Evolutionary conservation across 768 basidiomycete genomes (phyloP), one percentile per base, ranked within the genome.

Genomic region (Lactarius akahatsu): DNA sequence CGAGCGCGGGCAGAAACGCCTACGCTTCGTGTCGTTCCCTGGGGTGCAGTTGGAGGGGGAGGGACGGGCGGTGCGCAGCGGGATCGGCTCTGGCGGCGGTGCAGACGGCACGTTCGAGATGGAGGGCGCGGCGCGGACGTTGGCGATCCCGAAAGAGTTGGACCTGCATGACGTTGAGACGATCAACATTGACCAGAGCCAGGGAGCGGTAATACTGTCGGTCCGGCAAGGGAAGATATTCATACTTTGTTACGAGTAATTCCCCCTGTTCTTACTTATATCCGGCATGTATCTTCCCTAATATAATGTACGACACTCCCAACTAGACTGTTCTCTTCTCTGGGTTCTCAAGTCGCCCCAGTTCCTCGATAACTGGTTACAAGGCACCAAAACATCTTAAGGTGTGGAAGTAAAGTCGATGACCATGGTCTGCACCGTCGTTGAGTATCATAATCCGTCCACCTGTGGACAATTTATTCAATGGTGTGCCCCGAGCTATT

Each of bases 181-280:
- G 69, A 88, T 91, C 71, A 89, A 89, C 74, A 87, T 91, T 60
- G 89, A 91, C 73, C 89, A 91, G 78, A 82, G 81, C 45, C 89
- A 91, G 72, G 89, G 89, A 1, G 86, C 87, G 10, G 82, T 90
- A 47, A 89, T 90, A 66, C 74, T 91, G 61, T 87, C 85, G 40
- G 85, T 88, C 65, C 85, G 80, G 77, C 80, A 82, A 15, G 89
- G 89, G 52, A 86, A 81, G 78, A 87, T 90, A 61, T 90, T 87
- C 76, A 89, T 90, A 73, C 72, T 91, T 72, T 85, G 85, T 77
- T 90, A 90, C 77, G 80, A 81, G 58, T 82, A 59, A 68, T 10
- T 34, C 16, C 3, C 36, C 38, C 7, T 0, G 11, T 1, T 41
- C 15, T 38, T 58, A 32, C 52, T 23, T 52, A 26, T 62, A 23